Evolutionary conservation across 1,284 basidiomycete genomes (phyloP), one percentile per base, ranked within the genome.

Genomic region (Singerocomus rubriflavus): DNA sequence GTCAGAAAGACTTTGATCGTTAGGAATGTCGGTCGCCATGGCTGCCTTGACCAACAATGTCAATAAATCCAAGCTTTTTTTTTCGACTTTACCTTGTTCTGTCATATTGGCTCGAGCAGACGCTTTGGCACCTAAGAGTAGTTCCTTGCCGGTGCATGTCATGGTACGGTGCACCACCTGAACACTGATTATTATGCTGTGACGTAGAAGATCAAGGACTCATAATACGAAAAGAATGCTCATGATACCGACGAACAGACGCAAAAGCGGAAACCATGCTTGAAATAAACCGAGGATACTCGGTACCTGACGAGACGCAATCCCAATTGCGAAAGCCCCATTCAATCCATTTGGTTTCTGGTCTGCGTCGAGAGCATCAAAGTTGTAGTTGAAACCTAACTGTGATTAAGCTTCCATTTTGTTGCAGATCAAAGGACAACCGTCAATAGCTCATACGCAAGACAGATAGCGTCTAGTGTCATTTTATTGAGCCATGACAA

Each of bases 381-480:
- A 88, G 9, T 79, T 64, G 59, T 88, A 87, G 60, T 80, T 77
- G 62, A 89, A 90, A 1, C 84, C 78, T 80, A 36, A 5, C 4
- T 14, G 7, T 3, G 17, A 5, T 48, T 4, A 49, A 39, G 7
- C 3, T 17, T 29, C 17, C 27, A 8, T 33, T 36, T n/a, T 13
- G 7, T 16, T 7, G 10, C 30, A 32, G 12, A 52, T 33, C 9
- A 2, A 26, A 13, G 36, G 21, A 48, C 31, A 17, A n/a, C 16
- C 4, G 13, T 16, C 12, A n/a, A 42, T 35, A 34, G 54, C 60
- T 14, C 53, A 77, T 84, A 85, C 16, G 85, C 83, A 11, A 80
- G 68, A 7, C 85, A 84, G 48, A 90, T 88, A 26, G 86, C 72
- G 57, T 89, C 85, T 36, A 88, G 68, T 0, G 85, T 86, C 51